Evolutionary conservation across 1,284 basidiomycete genomes (phyloP), one percentile per base, ranked within the genome.

Genomic region (Schizophyllum amplum): DNA sequence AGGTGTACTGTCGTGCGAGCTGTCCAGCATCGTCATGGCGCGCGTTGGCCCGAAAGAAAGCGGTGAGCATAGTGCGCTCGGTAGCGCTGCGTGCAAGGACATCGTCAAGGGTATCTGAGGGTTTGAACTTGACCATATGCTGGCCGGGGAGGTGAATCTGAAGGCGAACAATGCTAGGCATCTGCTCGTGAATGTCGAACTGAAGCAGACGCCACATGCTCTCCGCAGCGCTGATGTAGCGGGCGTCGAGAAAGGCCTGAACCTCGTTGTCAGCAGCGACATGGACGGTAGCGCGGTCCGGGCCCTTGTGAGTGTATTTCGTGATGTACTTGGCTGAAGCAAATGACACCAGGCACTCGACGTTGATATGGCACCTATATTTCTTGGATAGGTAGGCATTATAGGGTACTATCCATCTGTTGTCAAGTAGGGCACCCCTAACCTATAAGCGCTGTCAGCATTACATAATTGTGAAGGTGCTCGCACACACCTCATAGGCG

Each of bases 361-460:
- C 61, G 59, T 83, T 81, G 59, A 81, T 77, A 59, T 83, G 79
- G 57, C 78, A 78, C 22, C 72, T 48, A 51, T 69, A 76, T 17
- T 65, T 59, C 1, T 62, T 58, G 2, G 59, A 60, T 1, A 75
- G 62, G 47, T 63, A 69, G 0, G 72, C 71, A 53, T 61, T 65
- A 57, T 75, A 72, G 0, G 76, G 73, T 3, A 80, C 72, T 27
- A 80, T 67, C 64, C 64, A 66, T 0, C 64, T 49, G 54, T 76
- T 77, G 47, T 69, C 66, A 21, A 65, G 47, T 51, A 59, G 42
- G 0, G 17, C 4, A 2, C 61, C 62, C 55, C 69, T 77, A 20
- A 33, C 27, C 27, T 33, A 33, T 5, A 33, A 33, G 27, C 27
- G 27, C 5, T 6, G 5, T 63, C 62, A 0, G 58, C 56, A 6